Percentiles rank a stretch among this genome's conserved stretches.
phyloP scores from a whole-genome alignment of 2,329 filamentous ascomycete genomes.

The Neonectria neomacrospora region DNA sequence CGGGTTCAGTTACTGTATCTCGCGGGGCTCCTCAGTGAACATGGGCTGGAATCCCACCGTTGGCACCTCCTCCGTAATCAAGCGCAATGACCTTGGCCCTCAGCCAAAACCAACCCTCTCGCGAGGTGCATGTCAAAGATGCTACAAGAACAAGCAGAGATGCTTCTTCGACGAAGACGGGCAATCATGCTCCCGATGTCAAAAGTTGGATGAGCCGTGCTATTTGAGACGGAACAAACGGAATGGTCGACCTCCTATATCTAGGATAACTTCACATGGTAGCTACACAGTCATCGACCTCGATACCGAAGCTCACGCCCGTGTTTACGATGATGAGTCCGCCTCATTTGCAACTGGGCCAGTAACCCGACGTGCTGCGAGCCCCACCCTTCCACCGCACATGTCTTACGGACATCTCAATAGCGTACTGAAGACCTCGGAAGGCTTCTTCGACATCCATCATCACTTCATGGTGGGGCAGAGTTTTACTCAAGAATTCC shows the following conservation, averaged over 20 bases:
- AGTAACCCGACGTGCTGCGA: background rate
- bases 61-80: background rate
- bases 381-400: background rate
- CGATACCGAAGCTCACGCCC: background rate
- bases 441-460: constrained; percentile 23
- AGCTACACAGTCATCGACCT: background rate
- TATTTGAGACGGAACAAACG: background rate
- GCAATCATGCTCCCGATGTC: background rate
- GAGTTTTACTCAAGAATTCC: constrained; percentile 15
- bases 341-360: background rate
- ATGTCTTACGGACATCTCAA: background rate
- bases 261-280: background rate
- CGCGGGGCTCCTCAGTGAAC: background rate
- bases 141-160: background rate
- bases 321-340: background rate
- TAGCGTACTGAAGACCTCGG: constrained; percentile 1
- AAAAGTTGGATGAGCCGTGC: background rate
- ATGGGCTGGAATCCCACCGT: background rate
- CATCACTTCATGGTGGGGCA: constrained; percentile 23
- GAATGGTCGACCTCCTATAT: background rate
- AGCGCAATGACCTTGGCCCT: background rate
- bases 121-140: background rate
- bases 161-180: background rate
- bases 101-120: background rate
- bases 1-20: background rate